Evolutionary conservation across 352 stramenopile genomes (phyloP), one percentile per base, ranked within the genome.

Genomic region (Phytophthora aleatoria): DNA sequence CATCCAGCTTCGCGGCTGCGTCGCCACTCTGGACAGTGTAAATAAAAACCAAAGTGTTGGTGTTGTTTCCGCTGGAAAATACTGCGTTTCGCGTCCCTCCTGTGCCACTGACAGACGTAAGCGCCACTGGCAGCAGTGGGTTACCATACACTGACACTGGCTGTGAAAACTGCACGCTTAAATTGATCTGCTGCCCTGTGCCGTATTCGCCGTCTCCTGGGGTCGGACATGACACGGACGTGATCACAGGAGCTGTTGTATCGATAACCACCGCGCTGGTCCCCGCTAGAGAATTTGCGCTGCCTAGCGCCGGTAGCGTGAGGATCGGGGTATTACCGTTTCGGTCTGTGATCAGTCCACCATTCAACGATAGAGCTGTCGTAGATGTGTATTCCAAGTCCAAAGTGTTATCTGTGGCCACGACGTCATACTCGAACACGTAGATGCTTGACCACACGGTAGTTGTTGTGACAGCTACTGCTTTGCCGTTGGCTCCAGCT

Each of bases 121-220:
- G 74, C 0, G 41, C 59, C 0, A 95, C 35, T 1, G 77, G 71
- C 12, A 92, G 58, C 3, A 89, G 24, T 1, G 83, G 80, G 15
- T 15, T 81, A 13, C 85, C 81, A 35, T 92, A 91, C 13, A 94
- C 83, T 6, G 81, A 64, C 26, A 93, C 86, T 4, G 74, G 77
- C 5, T 67, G 64, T 3, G 83, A 89, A 64, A 91, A 96, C 5
- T 73, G 41, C 2, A 96, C 74, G 5, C 61, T 65, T 15, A 96
- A 33, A 13, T 73, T 65, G 26, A 96, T 83, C 2, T 77, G 60
- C 62, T 96, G 84, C 1, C 86, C 83, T 6, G 63, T 67, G 11
- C 87, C 87, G 26, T 85, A 96, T 28, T 92, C 83, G 4, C 86
- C 87, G 44, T 90, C 62, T 1, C 85, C 85, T 28, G 86, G 82